A percentile compares a stretch with the other conserved stretches of the same genome.
These are phyloP conservation scores for Ampelocalamus luodianensis DNA, from an alignment of 176 grass and related monocot genomes.

Conservation along the genomic window DNA sequence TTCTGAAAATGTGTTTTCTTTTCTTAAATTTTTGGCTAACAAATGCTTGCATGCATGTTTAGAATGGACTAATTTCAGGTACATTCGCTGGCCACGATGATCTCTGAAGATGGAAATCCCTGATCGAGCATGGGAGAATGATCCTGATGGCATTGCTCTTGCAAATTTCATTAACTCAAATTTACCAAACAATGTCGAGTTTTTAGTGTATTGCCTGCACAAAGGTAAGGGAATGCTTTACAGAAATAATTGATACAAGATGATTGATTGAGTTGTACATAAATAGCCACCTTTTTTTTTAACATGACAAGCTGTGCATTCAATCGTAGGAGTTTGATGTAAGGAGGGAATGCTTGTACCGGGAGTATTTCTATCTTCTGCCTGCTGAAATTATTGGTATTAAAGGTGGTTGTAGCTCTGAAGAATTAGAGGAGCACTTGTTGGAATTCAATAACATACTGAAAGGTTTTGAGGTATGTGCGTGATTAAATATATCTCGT, in stretches of 20 bases:
- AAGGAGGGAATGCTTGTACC: constrained; percentile 81
- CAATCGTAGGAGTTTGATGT: constrained; percentile 75
- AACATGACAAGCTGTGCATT: constrained; percentile 20
- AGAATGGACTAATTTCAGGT: constrained; percentile 70
- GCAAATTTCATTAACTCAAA: constrained; percentile 91
- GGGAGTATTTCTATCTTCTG: constrained; percentile 83
- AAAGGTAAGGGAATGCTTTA: constrained; percentile 53
- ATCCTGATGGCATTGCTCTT: constrained; percentile 73
- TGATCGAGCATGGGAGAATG: constrained; percentile 72
- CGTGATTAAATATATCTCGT: background rate
- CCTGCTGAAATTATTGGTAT: constrained; percentile 97
- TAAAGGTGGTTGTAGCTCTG: constrained; percentile 54
- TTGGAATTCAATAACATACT: constrained; percentile 77
- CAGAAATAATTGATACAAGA: background rate
- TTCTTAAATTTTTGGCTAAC: constrained; percentile 42
- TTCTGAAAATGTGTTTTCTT: background rate
- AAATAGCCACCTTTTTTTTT: background rate
- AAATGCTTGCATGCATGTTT: constrained; percentile 56
- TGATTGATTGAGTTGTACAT: constrained; percentile 9
- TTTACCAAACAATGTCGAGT: constrained; percentile 76
- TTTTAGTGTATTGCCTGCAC: constrained; percentile 87
- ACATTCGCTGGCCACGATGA: constrained; percentile 87
- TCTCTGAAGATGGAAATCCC: constrained; percentile 98
- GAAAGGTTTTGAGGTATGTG: constrained; percentile 71
- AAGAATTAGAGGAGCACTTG: constrained; percentile 69